phyloP scores from a whole-genome alignment of 768 basidiomycete genomes.

The Suillus weaverae region DNA sequence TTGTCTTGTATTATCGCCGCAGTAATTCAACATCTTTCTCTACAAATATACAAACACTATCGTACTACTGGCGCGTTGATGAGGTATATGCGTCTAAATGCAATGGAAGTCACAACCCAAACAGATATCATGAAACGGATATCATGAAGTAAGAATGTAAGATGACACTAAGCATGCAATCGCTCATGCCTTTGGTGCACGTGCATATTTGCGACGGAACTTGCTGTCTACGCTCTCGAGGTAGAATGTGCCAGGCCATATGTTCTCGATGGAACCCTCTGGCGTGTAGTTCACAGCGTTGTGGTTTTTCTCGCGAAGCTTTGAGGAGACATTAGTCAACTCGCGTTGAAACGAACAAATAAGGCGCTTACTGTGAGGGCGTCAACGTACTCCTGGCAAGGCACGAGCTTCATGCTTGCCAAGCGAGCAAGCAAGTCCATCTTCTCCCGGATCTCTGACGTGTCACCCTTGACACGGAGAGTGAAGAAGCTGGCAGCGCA shows the following conservation, averaged over 20 bases:
- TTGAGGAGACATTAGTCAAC: background rate
- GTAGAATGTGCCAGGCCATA: constrained; percentile 94
- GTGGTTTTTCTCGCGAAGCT: constrained; percentile 98
- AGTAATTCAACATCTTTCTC: background rate
- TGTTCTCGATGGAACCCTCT: constrained; percentile 83
- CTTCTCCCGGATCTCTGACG: constrained; percentile 75
- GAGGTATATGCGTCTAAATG: constrained; percentile 9
- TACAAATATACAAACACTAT: background rate
- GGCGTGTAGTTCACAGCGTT: constrained; percentile 85
- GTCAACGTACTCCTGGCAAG: constrained; percentile 89
- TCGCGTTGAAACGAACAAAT: constrained; percentile 4
- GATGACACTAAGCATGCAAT: background rate
- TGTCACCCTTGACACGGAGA: constrained; percentile 84
- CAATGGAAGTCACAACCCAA: background rate
- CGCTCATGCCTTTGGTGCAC: constrained; percentile 35
- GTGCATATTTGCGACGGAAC: constrained; percentile 85
- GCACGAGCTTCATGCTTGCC: constrained; percentile 84
- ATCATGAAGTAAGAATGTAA: background rate
- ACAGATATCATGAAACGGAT: background rate
- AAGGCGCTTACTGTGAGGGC: constrained; percentile 60
- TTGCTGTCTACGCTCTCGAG: constrained; percentile 87
- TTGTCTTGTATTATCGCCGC: background rate
- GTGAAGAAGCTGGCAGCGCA: constrained; percentile 95
- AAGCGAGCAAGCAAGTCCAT: constrained; percentile 80
- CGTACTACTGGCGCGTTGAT: background rate